Base-by-base conservation (phyloP, 768 basidiomycete species). In the Mycena floridula region DNA sequence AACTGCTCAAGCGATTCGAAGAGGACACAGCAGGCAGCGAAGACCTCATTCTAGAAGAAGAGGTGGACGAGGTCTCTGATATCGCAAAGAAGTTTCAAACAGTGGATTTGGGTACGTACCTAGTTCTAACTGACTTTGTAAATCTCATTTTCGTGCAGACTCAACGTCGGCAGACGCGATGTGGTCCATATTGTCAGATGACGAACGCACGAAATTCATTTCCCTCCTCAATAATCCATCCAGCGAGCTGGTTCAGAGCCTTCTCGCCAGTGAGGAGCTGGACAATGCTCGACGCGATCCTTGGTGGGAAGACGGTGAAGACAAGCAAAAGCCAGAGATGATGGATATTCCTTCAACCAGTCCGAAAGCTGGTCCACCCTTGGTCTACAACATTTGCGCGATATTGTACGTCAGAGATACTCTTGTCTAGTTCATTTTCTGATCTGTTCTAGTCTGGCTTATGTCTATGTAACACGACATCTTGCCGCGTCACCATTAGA, bases 1-100 rank as follows among this genome's bases (percentile, higher is more conserved):
- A 81, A 38, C 56, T 91, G 4, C 66, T 92, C 18, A 79, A 76
- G 56, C 77, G 73, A 7, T 83, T 91, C 45, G 87, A 90, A 47
- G 81, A 88, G 42, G 76, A 81, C 40, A 66, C 57, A 12, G n/a
- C n/a, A n/a, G 52, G 60, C 20, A 61, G 68, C 23, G 65, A 38
- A 9, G 37, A 20, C 9, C 21, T 20, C 9, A 9, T 38, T 20
- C 40, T 25, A 2, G 47, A 74, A 13, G 71, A 66, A 2, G 56
- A 54, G 2, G 62, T 61, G 16, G 67, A 68, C 1, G 62, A 62
- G 2, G 60, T 54, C 27, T 62, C 60, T 18, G 72, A 76, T 47
- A 56, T 89, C 20, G 72, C 67, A 8, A 53, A 54, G 22, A 68
- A 83, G 36, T 65, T 92, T 30, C 66, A 68, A 12, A 64, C 60